phyloP scores from a whole-genome alignment of 495 filamentous ascomycete genomes.

The Lindgomyces ingoldianus region DNA sequence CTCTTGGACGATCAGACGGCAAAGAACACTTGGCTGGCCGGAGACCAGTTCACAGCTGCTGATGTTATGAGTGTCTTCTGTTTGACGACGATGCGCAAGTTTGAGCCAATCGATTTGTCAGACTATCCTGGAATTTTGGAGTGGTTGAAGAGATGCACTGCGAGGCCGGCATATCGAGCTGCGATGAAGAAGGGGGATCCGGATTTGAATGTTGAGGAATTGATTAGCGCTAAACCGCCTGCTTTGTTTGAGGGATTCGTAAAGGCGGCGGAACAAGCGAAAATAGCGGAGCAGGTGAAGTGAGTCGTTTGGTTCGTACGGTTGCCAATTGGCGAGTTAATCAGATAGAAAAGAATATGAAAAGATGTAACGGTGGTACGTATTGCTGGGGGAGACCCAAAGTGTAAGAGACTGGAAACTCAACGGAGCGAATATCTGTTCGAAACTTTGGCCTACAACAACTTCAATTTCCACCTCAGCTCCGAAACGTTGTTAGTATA shows the following conservation, averaged over 20 bases:
- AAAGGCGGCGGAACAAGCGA: neutral
- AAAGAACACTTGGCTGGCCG: slow-evolving; percentile 58
- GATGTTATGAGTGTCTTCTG: slow-evolving; percentile 61
- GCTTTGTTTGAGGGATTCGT: slow-evolving; percentile 4
- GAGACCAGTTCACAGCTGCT: slow-evolving; percentile 60
- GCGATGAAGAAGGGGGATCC: slow-evolving; percentile 36
- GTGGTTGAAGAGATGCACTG: slow-evolving; percentile 46
- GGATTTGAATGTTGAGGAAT: slow-evolving; percentile 15
- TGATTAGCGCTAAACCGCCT: slow-evolving; percentile 13
- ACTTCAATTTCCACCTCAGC: too few species aligned
- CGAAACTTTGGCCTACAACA: too few species aligned
- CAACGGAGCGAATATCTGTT: too few species aligned
- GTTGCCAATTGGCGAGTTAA: neutral
- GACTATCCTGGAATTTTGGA: slow-evolving; percentile 49
- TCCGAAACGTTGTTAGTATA: too few species aligned
- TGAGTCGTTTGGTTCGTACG: neutral
- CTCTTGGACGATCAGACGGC: slow-evolving; percentile 32
- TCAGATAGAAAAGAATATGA: neutral
- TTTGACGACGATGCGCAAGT: slow-evolving; percentile 59
- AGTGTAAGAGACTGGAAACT: too few species aligned
- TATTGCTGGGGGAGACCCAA: too few species aligned
- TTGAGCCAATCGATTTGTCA: slow-evolving; percentile 48
- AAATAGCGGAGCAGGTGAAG: neutral
- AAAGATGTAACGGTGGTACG: neutral
- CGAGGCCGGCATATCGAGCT: slow-evolving; percentile 22